Conservation (phyloP, 2,329 filamentous ascomycete species). For the Penicillium thymicola region DNA sequence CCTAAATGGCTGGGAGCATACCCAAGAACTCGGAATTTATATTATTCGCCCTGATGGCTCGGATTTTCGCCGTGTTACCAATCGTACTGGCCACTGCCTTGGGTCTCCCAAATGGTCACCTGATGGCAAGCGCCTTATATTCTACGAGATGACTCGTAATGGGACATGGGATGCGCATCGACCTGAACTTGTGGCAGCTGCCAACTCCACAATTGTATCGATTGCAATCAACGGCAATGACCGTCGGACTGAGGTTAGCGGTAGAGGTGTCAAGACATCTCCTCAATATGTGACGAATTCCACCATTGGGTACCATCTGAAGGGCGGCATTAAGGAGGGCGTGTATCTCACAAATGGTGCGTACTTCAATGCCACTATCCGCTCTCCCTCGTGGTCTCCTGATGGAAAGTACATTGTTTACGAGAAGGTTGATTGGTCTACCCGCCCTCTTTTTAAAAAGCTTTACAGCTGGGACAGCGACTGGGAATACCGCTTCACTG, state of each 20-base stretch:
- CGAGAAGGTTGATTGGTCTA: constrained; percentile 24
- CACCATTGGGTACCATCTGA: constrained; percentile 24
- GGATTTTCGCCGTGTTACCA: constrained; percentile 6
- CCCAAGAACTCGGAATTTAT: constrained; percentile 14
- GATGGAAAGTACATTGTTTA: constrained; percentile 30
- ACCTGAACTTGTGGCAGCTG: constrained; percentile 13
- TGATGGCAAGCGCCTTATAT: constrained; percentile 42
- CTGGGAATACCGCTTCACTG: constrained; percentile 45
- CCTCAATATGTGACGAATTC: constrained; percentile 33
- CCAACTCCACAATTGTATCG: constrained; percentile 22
- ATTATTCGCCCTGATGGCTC: constrained; percentile 14
- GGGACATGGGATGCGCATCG: constrained; percentile 40
- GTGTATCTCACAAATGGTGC: constrained; percentile 27
- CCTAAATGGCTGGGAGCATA: constrained; percentile 4
- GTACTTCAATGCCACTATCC: constrained; percentile 11
- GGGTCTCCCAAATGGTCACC: constrained; percentile 27
- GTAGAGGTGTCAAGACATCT: constrained; percentile 31
- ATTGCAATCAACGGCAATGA: constrained; percentile 24
- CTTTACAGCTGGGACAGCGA: constrained; percentile 42
- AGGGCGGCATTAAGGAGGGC: constrained; percentile 24
- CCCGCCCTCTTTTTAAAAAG: constrained; percentile 35
- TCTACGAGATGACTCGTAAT: constrained; percentile 41
- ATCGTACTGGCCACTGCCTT: constrained; percentile 3
- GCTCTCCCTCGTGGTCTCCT: constrained; percentile 34
- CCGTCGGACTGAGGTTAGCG: constrained; percentile 28